A percentile compares a stretch with the other conserved stretches of the same genome.
Evolutionary conservation across 2,329 filamentous ascomycete genomes (phyloP).

Genomic region (Ceratocystis destructans): DNA sequence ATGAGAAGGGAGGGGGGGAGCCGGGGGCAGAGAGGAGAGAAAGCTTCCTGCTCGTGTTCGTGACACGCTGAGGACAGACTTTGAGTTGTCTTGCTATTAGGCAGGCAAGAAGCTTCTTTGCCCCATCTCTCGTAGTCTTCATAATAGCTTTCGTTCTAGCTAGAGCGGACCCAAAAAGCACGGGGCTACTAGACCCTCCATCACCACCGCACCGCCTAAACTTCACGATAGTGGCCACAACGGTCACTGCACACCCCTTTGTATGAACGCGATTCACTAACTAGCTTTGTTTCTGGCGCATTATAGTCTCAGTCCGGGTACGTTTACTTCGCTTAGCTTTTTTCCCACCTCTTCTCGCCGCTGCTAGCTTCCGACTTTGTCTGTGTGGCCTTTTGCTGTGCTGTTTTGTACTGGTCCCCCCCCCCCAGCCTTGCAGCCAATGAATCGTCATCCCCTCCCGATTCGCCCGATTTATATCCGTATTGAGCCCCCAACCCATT

Average conservation of each 20-base stretch:
- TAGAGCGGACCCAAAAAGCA: background rate
- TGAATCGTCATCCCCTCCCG: background rate
- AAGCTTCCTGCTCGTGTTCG: too few relatives aligned
- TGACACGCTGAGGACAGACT: too few relatives aligned
- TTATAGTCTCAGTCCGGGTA: slow-evolving; percentile 55
- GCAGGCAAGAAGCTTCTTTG: too few relatives aligned
- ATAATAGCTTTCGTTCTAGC: background rate
- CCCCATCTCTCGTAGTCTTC: background rate
- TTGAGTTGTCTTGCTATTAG: too few relatives aligned
- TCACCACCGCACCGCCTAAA: background rate
- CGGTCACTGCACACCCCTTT: background rate
- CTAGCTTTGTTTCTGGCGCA: slow-evolving; percentile 20
- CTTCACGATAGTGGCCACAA: background rate
- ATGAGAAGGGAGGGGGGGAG: too few relatives aligned
- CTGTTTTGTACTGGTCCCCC: background rate
- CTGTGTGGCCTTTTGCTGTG: background rate
- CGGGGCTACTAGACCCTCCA: background rate
- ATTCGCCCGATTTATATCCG: background rate
- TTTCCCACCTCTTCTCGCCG: background rate
- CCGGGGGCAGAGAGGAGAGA: too few relatives aligned
- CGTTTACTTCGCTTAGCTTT: slow-evolving; percentile 26
- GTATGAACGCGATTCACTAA: slow-evolving; percentile 8
- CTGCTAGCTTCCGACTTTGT: background rate
- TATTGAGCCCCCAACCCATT: background rate
- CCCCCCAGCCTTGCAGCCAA: background rate